Conservation (phyloP, 1,139 yeast species). For the Maudiozyma humilis region DNA sequence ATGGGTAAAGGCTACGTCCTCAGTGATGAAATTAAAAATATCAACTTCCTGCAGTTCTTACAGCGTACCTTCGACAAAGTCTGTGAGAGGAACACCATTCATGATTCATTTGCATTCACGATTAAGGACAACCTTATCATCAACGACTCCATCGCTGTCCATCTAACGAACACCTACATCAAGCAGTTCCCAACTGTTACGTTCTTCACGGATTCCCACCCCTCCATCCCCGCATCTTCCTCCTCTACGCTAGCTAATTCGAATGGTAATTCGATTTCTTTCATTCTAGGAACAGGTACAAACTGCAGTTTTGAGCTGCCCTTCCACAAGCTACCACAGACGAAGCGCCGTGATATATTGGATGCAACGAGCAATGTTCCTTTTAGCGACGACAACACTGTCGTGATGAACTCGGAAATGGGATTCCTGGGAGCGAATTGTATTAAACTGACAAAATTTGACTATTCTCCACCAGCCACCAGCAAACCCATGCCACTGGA, state of each 20-base stretch:
- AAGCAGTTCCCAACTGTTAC: slow-evolving; percentile 5
- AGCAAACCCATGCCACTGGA: slow-evolving; percentile 24
- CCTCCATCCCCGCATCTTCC: slow-evolving; percentile 4
- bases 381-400: slow-evolving; percentile 2
- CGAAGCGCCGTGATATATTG: slow-evolving; percentile 7
- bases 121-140: slow-evolving; percentile 21
- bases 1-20: slow-evolving; percentile 34
- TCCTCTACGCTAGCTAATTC: background rate
- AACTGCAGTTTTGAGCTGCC: slow-evolving; percentile 30
- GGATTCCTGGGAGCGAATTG: slow-evolving; percentile 30
- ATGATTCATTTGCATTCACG: slow-evolving; percentile 8
- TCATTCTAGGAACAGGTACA: slow-evolving; percentile 34
- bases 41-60: slow-evolving; percentile 17
- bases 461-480: slow-evolving; percentile 9
- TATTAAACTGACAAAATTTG: slow-evolving; percentile 18
- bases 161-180: slow-evolving; percentile 21
- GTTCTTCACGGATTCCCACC: slow-evolving; percentile 3
- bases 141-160: slow-evolving; percentile 33
- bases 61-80: slow-evolving; percentile 14
- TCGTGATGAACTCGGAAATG: slow-evolving; percentile 29
- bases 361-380: background rate
- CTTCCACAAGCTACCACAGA: slow-evolving; percentile 12
- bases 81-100: background rate
- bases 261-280: slow-evolving; percentile 16
- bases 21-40: slow-evolving; percentile 14